Evolutionary conservation across 202 grass and related monocot species (phyloP).

Genomic region (Dendrocalamus latiflorus): DNA sequence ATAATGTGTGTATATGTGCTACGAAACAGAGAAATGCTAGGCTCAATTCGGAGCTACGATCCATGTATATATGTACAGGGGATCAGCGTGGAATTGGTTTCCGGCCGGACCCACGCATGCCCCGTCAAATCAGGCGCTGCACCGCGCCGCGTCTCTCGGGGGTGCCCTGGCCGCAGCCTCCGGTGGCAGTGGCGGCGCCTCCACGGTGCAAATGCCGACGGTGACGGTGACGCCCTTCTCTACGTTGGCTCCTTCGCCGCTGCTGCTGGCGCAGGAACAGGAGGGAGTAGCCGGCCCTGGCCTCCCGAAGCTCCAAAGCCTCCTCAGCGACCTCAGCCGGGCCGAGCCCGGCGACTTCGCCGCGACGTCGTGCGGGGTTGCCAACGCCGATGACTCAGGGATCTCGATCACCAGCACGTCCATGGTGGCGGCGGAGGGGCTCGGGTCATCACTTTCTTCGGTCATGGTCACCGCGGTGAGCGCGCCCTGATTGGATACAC

Average conservation of each 20-base stretch:
- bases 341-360: constrained; percentile 2
- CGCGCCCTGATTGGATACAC: neutral
- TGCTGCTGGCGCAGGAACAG: neutral
- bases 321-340: constrained; percentile 15
- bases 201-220: neutral
- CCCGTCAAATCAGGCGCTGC: neutral
- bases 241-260: neutral
- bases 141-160: neutral
- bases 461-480: neutral
- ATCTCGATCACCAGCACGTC: constrained; percentile 17
- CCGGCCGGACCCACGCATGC: neutral
- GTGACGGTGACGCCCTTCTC: neutral
- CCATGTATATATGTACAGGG: neutral
- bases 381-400: neutral
- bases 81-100: neutral
- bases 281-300: neutral
- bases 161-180: neutral
- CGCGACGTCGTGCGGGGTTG: neutral
- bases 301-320: constrained; percentile 38
- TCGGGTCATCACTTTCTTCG: neutral
- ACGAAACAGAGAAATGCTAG: neutral
- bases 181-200: neutral
- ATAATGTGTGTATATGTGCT: neutral
- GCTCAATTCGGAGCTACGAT: neutral
- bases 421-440: neutral